Evolutionary conservation across 1,284 basidiomycete genomes (phyloP), one percentile per base, ranked within the genome.

Genomic region (Trametes versicolor): DNA sequence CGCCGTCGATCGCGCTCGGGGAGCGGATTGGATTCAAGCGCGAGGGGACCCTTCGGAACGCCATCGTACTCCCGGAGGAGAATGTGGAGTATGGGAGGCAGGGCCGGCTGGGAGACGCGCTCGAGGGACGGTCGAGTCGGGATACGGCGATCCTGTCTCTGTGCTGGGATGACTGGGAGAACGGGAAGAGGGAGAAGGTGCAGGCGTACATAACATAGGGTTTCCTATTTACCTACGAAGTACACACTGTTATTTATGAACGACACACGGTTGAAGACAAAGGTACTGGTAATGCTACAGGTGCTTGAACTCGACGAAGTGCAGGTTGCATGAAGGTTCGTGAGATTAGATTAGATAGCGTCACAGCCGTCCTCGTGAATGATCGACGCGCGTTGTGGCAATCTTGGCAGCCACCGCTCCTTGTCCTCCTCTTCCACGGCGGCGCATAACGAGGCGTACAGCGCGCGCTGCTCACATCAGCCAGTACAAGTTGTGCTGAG

Each of bases 151-250:
- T 84, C 37, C 73, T 87, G 34, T 78, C 81, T 2, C 23, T 87
- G 5, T 90, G 86, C 61, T 89, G 86, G 84, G 90, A 91, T 65
- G 85, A 87, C 53, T 91, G 89, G 90, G 85, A 87, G 29, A 69
- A 73, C 2, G 79, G 81, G 25, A 82, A 77, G 10, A 79, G 80
- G 59, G 84, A 85, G 27, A 77, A 76, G 45, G 81, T 86, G 4
- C 36, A 65, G 12, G 60, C 32, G 15, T 37, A 69, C 19, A 43
- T 73, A 12, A 51, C 51, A 15, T 41, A 57, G 29, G n/a, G n/a
- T n/a, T n/a, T n/a, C n/a, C n/a, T n/a, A n/a, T n/a, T 32, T 32
- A 8, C 29, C 29, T 32, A 32, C n/a, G 29, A 4, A 32, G 29
- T 32, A 32, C 29, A 3, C 29, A 3, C 8, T 32, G 29, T 32